Percentiles rank a stretch among this genome's conserved stretches.
Conservation (phyloP, 352 stramenopile genomes). For the Aphanomyces euteiches region DNA sequence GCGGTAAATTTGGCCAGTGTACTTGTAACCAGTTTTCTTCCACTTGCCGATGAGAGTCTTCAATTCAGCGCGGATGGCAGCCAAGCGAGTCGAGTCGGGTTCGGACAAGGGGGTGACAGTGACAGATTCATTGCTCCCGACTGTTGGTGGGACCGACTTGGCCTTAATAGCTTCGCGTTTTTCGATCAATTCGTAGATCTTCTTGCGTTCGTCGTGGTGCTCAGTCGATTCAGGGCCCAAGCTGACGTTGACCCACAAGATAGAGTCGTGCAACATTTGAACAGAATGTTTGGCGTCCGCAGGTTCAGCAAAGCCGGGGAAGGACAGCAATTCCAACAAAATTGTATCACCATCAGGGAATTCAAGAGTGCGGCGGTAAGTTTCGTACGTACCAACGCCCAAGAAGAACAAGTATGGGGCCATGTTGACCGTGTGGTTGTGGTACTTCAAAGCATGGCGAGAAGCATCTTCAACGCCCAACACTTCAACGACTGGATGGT, state of each 20-base stretch:
- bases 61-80: slow-evolving; percentile 49
- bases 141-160: slow-evolving; percentile 53
- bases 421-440: slow-evolving; percentile 84
- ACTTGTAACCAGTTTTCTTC: slow-evolving; percentile 82
- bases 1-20: slow-evolving; percentile 71
- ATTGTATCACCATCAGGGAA: slow-evolving; percentile 72
- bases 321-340: slow-evolving; percentile 64
- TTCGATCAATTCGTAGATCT: slow-evolving; percentile 61
- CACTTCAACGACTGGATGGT: slow-evolving; percentile 51
- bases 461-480: slow-evolving; percentile 48
- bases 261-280: slow-evolving; percentile 72
- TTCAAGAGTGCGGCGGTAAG: slow-evolving; percentile 63
- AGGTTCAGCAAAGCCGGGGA: slow-evolving; percentile 64
- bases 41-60: slow-evolving; percentile 61
- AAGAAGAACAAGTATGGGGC: slow-evolving; percentile 79
- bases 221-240: slow-evolving; percentile 62
- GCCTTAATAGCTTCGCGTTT: slow-evolving; percentile 64
- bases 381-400: slow-evolving; percentile 71
- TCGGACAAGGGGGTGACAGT: slow-evolving; percentile 41
- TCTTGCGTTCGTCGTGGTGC: slow-evolving; percentile 66
- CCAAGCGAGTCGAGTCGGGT: slow-evolving; percentile 46
- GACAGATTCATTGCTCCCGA: slow-evolving; percentile 53
- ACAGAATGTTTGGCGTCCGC: slow-evolving; percentile 62
- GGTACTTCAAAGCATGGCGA: slow-evolving; percentile 70
- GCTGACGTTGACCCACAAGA: slow-evolving; percentile 69